Evolutionary conservation across 139 green algal species (phyloP), one percentile per base, ranked within the genome.

Genomic region (Marvania coccoides): DNA sequence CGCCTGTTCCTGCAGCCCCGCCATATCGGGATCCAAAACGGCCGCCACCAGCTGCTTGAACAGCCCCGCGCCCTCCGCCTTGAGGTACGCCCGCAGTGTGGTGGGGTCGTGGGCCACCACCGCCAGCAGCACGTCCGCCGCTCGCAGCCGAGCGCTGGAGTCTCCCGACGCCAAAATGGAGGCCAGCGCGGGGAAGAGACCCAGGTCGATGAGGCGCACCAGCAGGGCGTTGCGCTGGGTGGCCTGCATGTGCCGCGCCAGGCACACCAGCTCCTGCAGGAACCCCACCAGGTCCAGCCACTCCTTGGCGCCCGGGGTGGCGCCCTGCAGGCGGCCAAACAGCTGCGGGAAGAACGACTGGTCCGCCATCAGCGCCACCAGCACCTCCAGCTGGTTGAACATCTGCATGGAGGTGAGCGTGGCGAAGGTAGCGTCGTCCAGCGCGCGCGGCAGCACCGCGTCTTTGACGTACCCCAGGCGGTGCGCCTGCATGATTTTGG

Each of bases 401-500:
- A 96, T 68, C 68, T 90, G 89, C 23, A 96, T 72, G 53, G 80
- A 91, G 47, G 85, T 87, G 29, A 98, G 76, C 28, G 88, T 95
- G 28, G 86, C 81, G 67, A 95, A 97, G 23, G 90, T 94, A 8
- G 81, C 81, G 72, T 99, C 94, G 59, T 98, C 94, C 69, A 99
- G 75, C 33, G 85, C 79, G 39, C 90, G 74, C 3, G 94, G 88
- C 64, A 99, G 74, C 37, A 98, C 90, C 23, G 95, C 90, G 59
- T 99, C 94, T 66, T 96, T 94, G 8, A 97, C 62, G 73, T 96
- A 97, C 47, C 87, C 80, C 59, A 94, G 88, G 35, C 90, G 78
- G 72, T 95, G 97, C 31, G 91, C 95, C 71, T 97, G 90, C 72
- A 97, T 92, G 58, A 99, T 98, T 63, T 96, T 97, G 28, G 78